Conservation (phyloP, 441 rosid genomes). For the Brassica balearica region DNA sequence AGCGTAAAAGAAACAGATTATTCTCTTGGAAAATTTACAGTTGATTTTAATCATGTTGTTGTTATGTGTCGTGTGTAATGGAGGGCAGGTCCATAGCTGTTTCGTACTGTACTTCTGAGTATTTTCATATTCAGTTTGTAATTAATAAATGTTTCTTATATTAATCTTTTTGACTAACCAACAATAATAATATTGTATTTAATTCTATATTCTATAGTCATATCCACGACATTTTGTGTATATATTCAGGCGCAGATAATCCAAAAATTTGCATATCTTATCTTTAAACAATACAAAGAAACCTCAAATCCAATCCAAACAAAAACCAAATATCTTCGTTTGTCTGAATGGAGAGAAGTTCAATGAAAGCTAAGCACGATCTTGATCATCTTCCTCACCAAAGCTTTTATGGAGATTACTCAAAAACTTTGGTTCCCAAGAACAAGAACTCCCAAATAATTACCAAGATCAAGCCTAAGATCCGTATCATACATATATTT, state of each 20-base stretch:
- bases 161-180: slow-evolving; percentile 28
- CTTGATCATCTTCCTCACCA: slow-evolving; percentile 32
- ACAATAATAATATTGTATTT: slow-evolving; percentile 27
- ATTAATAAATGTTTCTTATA: not conserved
- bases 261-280: slow-evolving; percentile 30
- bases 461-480: slow-evolving; percentile 78
- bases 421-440: slow-evolving; percentile 49
- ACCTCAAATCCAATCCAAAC: slow-evolving; percentile 5
- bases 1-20: slow-evolving; percentile 36
- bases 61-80: slow-evolving; percentile 25
- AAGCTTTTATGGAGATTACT: slow-evolving; percentile 27
- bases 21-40: not conserved
- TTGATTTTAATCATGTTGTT: slow-evolving; percentile 18
- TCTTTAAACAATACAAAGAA: slow-evolving; percentile 24
- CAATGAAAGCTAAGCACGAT: slow-evolving; percentile 34
- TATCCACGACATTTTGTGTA: slow-evolving; percentile 17
- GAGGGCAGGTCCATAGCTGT: slow-evolving; percentile 32
- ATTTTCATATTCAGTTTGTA: slow-evolving; percentile 27
- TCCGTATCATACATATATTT: slow-evolving; percentile 87
- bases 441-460: slow-evolving; percentile 58
- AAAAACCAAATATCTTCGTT: not conserved
- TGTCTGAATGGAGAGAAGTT: slow-evolving; percentile 35
- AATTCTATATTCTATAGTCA: slow-evolving; percentile 14
- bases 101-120: slow-evolving; percentile 2
- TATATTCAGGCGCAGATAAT: slow-evolving; percentile 23